phyloP scores from a whole-genome alignment of 2,329 filamentous ascomycete species.

The Neopestalotiopsis sp. region DNA sequence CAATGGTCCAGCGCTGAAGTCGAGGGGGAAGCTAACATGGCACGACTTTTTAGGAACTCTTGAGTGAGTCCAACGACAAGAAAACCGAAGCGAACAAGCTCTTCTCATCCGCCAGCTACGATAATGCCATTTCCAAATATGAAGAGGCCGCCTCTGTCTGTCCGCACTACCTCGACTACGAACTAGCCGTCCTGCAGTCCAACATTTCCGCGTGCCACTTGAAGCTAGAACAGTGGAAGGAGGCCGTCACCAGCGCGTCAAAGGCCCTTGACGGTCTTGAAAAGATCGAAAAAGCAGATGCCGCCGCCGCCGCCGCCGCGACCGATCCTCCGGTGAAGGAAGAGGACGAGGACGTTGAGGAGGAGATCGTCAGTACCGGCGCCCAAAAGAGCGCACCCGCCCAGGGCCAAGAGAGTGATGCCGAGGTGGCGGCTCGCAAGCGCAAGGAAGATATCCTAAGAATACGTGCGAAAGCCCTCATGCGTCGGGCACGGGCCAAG shows the following conservation, averaged over 20 bases:
- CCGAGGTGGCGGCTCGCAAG: conserved; percentile 39
- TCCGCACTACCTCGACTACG: conserved; percentile 86
- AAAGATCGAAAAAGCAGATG: conserved; percentile 51
- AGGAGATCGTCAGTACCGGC: conserved; percentile 65
- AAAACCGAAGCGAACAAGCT: conserved; percentile 80
- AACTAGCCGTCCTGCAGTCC: conserved; percentile 83
- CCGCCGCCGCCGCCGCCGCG: conserved; percentile 36
- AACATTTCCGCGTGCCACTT: conserved; percentile 91
- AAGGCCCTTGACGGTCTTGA: conserved; percentile 76
- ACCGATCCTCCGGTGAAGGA: conserved; percentile 57
- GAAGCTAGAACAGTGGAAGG: conserved; percentile 85
- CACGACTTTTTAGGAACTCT: conserved; percentile 58
- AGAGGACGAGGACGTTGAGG: conserved; percentile 50
- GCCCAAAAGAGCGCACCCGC: conserved; percentile 56
- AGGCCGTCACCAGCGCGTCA: conserved; percentile 76
- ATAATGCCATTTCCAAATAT: conserved; percentile 82
- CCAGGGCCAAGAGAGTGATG: conserved; percentile 33
- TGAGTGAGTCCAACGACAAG: conserved; percentile 73
- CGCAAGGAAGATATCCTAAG: conserved; percentile 70
- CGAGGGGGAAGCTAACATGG: conserved; percentile 16
- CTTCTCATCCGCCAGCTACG: conserved; percentile 76
- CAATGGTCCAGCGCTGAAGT: neutral
- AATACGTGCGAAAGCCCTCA: conserved; percentile 82
- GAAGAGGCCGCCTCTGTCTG: conserved; percentile 79
- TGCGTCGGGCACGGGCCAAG: conserved; percentile 77